Percentiles rank a stretch among this genome's conserved stretches.
Conservation (phyloP, 495 filamentous ascomycete genomes). For the Aspergillus saccharolyticus region DNA sequence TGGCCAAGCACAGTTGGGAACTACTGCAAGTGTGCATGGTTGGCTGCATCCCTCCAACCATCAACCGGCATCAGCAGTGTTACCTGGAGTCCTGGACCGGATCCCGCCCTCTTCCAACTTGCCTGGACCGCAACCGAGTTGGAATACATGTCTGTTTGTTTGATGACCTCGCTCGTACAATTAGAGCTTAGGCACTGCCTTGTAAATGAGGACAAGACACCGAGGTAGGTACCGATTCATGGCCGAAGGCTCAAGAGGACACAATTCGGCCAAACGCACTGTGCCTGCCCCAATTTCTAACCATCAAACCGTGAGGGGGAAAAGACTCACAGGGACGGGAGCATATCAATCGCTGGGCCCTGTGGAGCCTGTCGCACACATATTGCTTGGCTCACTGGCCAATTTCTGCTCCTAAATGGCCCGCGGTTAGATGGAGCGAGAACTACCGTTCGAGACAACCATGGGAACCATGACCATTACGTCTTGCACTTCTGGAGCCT, state of each 20-base stretch:
- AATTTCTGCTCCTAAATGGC: background rate
- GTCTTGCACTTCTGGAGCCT: background rate
- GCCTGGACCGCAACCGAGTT: background rate
- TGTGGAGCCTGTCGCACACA: conserved; percentile 4
- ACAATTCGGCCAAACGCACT: background rate
- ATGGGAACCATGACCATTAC: conserved; percentile 10
- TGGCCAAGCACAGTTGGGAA: background rate
- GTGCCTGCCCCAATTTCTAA: background rate
- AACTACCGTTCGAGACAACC: conserved; percentile 13
- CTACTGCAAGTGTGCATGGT: conserved; percentile 21
- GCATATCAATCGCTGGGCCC: conserved; percentile 5
- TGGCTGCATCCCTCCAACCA: conserved; percentile 16
- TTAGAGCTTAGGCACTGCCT: background rate
- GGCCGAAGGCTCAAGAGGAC: background rate
- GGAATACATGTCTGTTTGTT: background rate
- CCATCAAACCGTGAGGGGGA: conserved; percentile 1
- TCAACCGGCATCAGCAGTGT: background rate
- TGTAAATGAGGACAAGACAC: background rate
- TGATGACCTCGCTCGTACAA: background rate
- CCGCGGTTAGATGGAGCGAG: conserved; percentile 6
- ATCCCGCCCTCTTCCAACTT: background rate
- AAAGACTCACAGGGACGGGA: background rate
- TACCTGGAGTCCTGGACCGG: conserved; percentile 11
- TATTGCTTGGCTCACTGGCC: conserved; percentile 2
- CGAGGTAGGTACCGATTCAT: background rate